Evolutionary conservation across 352 stramenopile genomes (phyloP).

Genomic region (Pythium aristosporum): DNA sequence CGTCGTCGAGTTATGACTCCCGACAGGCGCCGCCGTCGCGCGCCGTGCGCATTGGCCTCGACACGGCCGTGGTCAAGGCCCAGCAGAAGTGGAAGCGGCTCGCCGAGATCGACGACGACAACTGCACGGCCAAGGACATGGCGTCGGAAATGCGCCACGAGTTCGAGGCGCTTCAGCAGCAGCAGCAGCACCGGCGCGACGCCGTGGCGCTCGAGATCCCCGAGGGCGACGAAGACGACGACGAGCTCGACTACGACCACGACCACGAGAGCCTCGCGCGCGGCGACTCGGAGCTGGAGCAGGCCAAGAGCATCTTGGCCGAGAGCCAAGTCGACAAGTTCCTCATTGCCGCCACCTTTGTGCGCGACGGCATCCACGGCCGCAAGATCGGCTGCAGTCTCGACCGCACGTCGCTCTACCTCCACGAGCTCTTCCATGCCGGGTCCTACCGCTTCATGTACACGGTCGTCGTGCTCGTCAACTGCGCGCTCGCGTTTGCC

Average conservation of each 20-base stretch:
- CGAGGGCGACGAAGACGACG: conserved; percentile 13
- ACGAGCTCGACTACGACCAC: neutral
- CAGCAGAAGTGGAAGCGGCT: conserved; percentile 85
- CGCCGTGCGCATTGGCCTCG: conserved; percentile 56
- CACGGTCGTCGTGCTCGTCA: conserved; percentile 63
- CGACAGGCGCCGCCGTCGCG: neutral
- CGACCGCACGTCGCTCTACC: conserved; percentile 60
- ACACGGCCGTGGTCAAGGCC: conserved; percentile 67
- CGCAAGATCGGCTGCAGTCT: conserved; percentile 82
- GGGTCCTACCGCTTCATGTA: conserved; percentile 69
- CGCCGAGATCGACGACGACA: conserved; percentile 73
- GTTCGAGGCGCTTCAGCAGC: conserved; percentile 62
- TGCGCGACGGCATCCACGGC: conserved; percentile 80
- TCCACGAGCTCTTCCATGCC: conserved; percentile 77
- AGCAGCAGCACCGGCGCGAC: conserved; percentile 41
- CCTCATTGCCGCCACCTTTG: conserved; percentile 74
- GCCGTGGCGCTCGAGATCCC: conserved; percentile 5
- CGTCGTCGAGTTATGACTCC: conserved; percentile 16
- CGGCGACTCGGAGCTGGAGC: conserved; percentile 26
- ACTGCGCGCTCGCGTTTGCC: conserved; percentile 64
- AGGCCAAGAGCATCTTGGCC: conserved; percentile 28
- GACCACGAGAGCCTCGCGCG: conserved; percentile 8
- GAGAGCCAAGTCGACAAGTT: conserved; percentile 56
- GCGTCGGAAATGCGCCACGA: conserved; percentile 72
- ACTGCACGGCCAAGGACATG: conserved; percentile 83